Evolutionary conservation across 441 rosid genomes (phyloP).

Genomic region (Melastoma candidum): DNA sequence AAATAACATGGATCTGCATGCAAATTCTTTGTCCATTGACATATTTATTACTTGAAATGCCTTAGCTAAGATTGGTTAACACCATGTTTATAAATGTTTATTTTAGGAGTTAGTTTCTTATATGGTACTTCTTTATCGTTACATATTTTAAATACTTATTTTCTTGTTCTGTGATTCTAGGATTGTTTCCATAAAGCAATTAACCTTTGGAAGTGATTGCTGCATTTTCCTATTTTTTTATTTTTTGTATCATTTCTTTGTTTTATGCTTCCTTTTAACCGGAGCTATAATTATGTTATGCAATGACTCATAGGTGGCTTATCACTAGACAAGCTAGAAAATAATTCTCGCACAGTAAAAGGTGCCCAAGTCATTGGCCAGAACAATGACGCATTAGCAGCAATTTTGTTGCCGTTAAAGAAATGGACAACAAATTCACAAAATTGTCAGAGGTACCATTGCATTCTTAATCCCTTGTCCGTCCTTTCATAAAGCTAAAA

Average conservation of each 20-base stretch:
- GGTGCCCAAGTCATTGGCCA: constrained; percentile 78
- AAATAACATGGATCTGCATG: not conserved
- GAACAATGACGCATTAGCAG: constrained; percentile 57
- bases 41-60: too few species aligned
- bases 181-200: too few species aligned
- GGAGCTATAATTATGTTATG: too few species aligned
- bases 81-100: too few species aligned
- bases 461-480: not conserved
- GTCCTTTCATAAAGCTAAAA: not conserved
- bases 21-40: not conserved
- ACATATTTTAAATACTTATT: too few species aligned
- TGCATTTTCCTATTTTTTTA: not conserved
- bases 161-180: too few species aligned
- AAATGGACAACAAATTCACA: constrained; percentile 61
- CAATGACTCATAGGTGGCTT: constrained; percentile 37
- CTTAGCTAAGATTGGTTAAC: too few species aligned
- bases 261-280: too few species aligned
- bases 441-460: constrained; percentile 45
- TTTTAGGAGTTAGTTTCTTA: too few species aligned
- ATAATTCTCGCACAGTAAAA: constrained; percentile 72
- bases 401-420: constrained; percentile 60
- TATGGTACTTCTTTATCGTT: too few species aligned
- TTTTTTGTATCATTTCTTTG: too few species aligned
- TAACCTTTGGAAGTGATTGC: not conserved
- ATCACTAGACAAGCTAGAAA: constrained; percentile 66